Percentiles rank a stretch among this genome's conserved stretches.
Evolutionary conservation across 306 rosid genomes (phyloP).

Genomic region (Boehmeria nivea): DNA sequence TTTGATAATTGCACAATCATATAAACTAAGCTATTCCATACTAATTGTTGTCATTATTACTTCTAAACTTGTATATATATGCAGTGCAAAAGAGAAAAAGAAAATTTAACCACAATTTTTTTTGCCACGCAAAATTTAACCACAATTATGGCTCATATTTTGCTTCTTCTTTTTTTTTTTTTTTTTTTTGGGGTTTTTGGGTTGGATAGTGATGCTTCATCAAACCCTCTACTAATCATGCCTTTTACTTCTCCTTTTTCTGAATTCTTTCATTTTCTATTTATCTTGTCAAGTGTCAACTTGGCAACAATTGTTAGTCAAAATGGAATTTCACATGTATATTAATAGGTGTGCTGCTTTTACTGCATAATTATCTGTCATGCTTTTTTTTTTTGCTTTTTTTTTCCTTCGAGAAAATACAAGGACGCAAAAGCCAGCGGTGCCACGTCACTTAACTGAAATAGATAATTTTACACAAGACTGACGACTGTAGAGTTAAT

Average conservation of each 20-base stretch:
- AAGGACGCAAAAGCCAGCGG: too few species aligned
- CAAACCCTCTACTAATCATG: conserved; percentile 27
- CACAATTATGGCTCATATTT: too few species aligned
- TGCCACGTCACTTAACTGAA: too few species aligned
- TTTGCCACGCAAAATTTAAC: too few species aligned
- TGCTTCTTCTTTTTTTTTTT: too few species aligned
- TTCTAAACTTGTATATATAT: neutral
- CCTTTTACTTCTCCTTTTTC: conserved; percentile 7
- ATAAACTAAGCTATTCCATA: conserved; percentile 3
- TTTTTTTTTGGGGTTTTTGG: too few species aligned
- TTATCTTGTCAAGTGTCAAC: conserved; percentile 4
- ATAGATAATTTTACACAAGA: too few species aligned
- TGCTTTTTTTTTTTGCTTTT: too few species aligned
- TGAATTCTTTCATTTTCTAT: conserved; percentile 9
- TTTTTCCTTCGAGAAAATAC: too few species aligned
- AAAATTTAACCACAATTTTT: neutral
- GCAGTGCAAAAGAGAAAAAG: neutral
- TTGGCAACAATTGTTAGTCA: neutral
- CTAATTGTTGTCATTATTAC: neutral
- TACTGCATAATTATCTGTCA: too few species aligned
- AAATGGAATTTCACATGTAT: neutral
- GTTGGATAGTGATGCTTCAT: conserved; percentile 46
- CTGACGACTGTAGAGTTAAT: too few species aligned
- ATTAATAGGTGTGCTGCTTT: too few species aligned
- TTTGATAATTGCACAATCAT: conserved; percentile 30